A percentile compares a stretch with the other conserved stretches of the same genome.
phyloP scores from a whole-genome alignment of 805 yeast genomes.

The Nakazawaea holstii region DNA sequence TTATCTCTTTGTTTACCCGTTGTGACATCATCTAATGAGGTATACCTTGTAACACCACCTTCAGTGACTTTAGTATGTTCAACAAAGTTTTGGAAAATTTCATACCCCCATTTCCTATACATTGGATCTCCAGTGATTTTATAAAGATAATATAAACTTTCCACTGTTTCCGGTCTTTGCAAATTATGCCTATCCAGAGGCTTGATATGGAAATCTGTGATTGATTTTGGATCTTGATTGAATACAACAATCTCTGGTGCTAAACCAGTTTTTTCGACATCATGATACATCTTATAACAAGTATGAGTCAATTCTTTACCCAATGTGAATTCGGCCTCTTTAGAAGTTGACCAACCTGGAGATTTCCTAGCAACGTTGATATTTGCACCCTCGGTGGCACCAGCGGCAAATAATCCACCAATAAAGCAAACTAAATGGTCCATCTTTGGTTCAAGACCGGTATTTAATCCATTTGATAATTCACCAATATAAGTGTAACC shows the following conservation, averaged over 20 bases:
- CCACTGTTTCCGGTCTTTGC: slow-evolving; percentile 93
- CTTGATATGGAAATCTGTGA: slow-evolving; percentile 61
- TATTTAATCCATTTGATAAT: slow-evolving; percentile 60
- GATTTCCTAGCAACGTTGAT: slow-evolving; percentile 45
- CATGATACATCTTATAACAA: slow-evolving; percentile 81
- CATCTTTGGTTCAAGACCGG: slow-evolving; percentile 64
- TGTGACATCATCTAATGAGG: slow-evolving; percentile 66
- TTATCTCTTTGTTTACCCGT: slow-evolving; percentile 53
- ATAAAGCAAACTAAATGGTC: slow-evolving; percentile 90
- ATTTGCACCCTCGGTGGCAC: slow-evolving; percentile 76
- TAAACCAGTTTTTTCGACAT: slow-evolving; percentile 65
- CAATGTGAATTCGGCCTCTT: slow-evolving; percentile 58
- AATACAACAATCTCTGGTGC: slow-evolving; percentile 88
- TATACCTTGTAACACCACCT: slow-evolving; percentile 47
- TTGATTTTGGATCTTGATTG: slow-evolving; percentile 44
- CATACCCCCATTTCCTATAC: slow-evolving; percentile 87
- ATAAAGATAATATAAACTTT: slow-evolving; percentile 74
- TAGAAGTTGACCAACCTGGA: slow-evolving; percentile 50
- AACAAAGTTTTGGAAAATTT: slow-evolving; percentile 68
- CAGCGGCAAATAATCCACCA: slow-evolving; percentile 84
- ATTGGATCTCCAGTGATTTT: slow-evolving; percentile 75
- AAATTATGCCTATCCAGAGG: slow-evolving; percentile 74
- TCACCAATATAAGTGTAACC: slow-evolving; percentile 73
- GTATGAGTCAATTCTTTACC: slow-evolving; percentile 74
- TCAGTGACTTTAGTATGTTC: slow-evolving; percentile 48